Evolutionary conservation across 2,329 filamentous ascomycete species (phyloP), one percentile per base, ranked within the genome.

Genomic region (Ramularia endophylla): DNA sequence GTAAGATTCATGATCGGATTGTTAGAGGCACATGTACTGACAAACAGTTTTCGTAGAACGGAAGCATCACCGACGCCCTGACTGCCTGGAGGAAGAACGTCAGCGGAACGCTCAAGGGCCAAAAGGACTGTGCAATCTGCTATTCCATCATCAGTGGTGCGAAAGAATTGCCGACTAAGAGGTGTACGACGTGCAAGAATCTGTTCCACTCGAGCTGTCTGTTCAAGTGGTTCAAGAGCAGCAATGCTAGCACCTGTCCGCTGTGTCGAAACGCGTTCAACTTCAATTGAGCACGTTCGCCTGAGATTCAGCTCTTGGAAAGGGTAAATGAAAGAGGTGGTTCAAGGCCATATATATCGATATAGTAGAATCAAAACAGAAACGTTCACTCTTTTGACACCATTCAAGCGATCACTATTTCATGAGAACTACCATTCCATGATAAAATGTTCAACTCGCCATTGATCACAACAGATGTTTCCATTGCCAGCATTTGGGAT

Each of bases 181-280:
- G 79, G 40, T 98, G 92, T 64, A 73, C 77, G 34, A 97, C 90
- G 1, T 98, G 92, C 74, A 90, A 88, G 72, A 90, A 98, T 65
- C 70, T 85, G 39, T 98, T 97, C 71, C 92, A 98, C 65, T 77
- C 83, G 1, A 78, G 78, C 2, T 98, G 92, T 67, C 66, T 98
- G 66, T 95, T 87, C 70, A 89, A 90, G 67, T 98, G 92, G 92
- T 97, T 98, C 72, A 85, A 87, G 73, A 90, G 77, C 55, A 95
- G 88, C 62, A 94, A 87, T 64, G 83, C 87, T 58, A 92, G 85
- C 57, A 90, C 84, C 36, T 98, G 92, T 65, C 92, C 92, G 35
- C 70, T 98, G 50, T 98, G 92, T 66, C 76, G 92, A 55, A 95
- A 94, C 62, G 82, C 85, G 16, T 95, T 95, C 62, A 76, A 76